Base-by-base conservation (phyloP, 2,329 filamentous ascomycete species). In the Camillea tinctor region DNA sequence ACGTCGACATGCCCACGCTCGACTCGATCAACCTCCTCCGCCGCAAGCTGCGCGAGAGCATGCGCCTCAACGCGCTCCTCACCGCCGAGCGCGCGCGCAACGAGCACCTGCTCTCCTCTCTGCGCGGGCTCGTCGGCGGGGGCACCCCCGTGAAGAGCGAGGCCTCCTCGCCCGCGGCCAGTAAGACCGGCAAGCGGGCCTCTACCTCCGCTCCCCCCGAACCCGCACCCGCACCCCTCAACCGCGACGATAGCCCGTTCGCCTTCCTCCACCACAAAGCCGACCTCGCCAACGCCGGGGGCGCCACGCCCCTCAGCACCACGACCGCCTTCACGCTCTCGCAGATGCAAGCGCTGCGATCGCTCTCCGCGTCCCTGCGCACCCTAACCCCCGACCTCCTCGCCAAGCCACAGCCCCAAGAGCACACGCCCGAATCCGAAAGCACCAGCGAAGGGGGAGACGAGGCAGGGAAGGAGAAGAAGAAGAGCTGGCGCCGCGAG, bases 301-400 rank as follows among this genome's bases (percentile, higher is more conserved):
- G 80, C 13, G 75, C 81, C 49, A 79, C 79, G 4, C 84, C 89
- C 11, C 80, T 93, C 24, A 83, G 84, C 11, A 92, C 90, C 3
- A 91, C 90, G 19, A 85, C 90, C 0, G 83, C 86, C 17, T 97
- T 97, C 73, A 88, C 91, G 0, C 81, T 96, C 20, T 90, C 89
- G 1, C 94, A 98, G 72, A 80, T 97, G 20, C 91, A 92, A 24
- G 87, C 92, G 0, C 80, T 99, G 52, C 87, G 91, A 60, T 79
- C 86, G 7, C 80, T 96, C 21, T 85, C 82, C 2, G 73, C 75
- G 3, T 79, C 79, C 7, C 79, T 97, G 54, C 80, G 85, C 9
- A 82, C 84, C 13, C 78, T 97, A 40, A 80, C 88, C 62, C 87
- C 90, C 0, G 86, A 88, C 60, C 77, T 96, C 24, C 74, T 55